Evolutionary conservation across 75 land plant genomes (phyloP).

Genomic region (Cupressus sempervirens): DNA sequence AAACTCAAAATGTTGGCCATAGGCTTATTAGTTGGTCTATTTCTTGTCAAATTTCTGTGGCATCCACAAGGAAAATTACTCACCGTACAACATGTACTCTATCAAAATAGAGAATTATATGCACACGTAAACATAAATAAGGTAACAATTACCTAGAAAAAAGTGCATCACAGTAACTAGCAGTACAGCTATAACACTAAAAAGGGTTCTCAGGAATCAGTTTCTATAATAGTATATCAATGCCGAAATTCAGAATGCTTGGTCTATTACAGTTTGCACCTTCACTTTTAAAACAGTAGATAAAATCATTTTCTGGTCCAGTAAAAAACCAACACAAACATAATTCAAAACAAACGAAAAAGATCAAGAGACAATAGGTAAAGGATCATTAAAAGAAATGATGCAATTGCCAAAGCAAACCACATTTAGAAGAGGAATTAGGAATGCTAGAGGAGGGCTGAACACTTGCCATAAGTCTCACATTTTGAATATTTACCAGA

Average conservation of each 20-base stretch:
- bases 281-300: not conserved
- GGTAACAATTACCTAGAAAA: not conserved
- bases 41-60: not conserved
- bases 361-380: not conserved
- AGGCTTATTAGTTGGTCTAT: not conserved
- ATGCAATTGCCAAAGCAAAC: no score
- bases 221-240: not conserved
- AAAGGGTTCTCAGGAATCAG: not conserved
- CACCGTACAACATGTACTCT: not conserved
- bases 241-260: not conserved
- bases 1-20: not conserved
- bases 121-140: not conserved
- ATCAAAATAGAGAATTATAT: not conserved
- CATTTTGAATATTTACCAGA: no score
- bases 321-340: not conserved
- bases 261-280: not conserved
- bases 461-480: no score
- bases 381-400: not conserved
- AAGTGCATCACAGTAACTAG: not conserved
- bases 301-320: not conserved
- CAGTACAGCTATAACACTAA: not conserved
- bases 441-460: no score
- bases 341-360: not conserved
- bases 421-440: no score
- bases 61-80: not conserved